Evolutionary conservation across 805 yeast species (phyloP).

Genomic region (Yarrowia alimentaria): DNA sequence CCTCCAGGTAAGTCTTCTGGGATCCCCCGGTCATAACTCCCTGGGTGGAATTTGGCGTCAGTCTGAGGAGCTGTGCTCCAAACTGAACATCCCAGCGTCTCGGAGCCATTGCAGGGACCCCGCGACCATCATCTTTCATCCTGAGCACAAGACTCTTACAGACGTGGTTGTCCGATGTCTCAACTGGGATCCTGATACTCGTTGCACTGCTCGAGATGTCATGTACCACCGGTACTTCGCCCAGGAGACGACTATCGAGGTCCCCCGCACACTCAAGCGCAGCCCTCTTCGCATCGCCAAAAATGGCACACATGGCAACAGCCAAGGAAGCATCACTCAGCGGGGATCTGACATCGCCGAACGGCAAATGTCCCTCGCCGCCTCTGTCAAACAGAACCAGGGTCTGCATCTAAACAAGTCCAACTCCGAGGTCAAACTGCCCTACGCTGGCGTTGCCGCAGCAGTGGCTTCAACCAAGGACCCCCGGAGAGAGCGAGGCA

Average conservation of each 20-base stretch:
- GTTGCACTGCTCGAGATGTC: constrained; percentile 32
- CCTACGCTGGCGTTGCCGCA: constrained; percentile 3
- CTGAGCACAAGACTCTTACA: constrained; percentile 14
- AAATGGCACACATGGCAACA: background rate
- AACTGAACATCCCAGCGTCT: background rate
- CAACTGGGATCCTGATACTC: constrained; percentile 68
- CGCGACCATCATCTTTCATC: background rate
- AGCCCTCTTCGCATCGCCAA: constrained; percentile 26
- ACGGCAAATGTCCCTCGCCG: background rate
- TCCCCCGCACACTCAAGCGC: constrained; percentile 22
- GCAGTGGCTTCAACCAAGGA: constrained; percentile 8
- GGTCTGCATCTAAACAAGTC: constrained; percentile 2
- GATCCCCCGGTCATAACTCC: constrained; percentile 53
- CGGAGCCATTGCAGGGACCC: background rate
- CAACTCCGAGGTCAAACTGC: background rate
- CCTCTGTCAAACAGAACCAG: constrained; percentile 8
- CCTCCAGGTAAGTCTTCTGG: constrained; percentile 64
- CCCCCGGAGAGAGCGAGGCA: background rate
- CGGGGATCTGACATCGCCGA: no score
- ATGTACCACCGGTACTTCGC: constrained; percentile 26
- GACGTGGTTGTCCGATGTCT: constrained; percentile 46
- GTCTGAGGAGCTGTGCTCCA: background rate
- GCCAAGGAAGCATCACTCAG: background rate
- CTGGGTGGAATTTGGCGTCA: constrained; percentile 1
- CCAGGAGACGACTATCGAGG: constrained; percentile 10